Conservation (phyloP, 345 rosid genomes). For the Eucalyptus camaldulensis region DNA sequence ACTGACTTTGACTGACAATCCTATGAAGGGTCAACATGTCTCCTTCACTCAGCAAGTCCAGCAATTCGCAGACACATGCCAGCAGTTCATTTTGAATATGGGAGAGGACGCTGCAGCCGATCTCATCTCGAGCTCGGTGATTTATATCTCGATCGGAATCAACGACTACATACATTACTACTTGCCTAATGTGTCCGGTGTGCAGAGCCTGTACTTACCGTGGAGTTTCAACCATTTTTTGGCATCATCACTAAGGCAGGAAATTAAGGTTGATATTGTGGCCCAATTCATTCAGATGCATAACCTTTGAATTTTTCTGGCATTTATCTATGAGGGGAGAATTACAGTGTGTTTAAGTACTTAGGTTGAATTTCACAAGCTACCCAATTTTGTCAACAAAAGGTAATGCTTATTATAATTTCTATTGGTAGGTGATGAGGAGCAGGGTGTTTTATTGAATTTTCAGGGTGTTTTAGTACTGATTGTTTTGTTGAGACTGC, state of each 20-base stretch:
- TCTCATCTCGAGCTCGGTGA: slow-evolving; percentile 51
- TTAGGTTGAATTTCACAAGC: not conserved
- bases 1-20: not conserved
- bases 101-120: slow-evolving; percentile 47
- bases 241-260: slow-evolving; percentile 46
- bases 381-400: not conserved
- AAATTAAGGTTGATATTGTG: slow-evolving; percentile 43
- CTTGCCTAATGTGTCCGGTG: slow-evolving; percentile 56
- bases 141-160: slow-evolving; percentile 73
- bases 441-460: not conserved
- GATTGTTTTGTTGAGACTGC: not conserved
- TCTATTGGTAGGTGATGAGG: not conserved
- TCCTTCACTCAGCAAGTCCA: slow-evolving; percentile 80
- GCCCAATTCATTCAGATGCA: not conserved
- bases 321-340: not conserved
- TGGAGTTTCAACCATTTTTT: slow-evolving; percentile 85
- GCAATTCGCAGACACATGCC: slow-evolving; percentile 73
- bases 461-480: not conserved
- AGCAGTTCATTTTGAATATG: slow-evolving; percentile 49
- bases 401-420: not conserved
- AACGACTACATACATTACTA: slow-evolving; percentile 94
- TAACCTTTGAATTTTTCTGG: not conserved
- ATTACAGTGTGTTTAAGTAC: not conserved
- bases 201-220: slow-evolving; percentile 62
- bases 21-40: slow-evolving; percentile 69